Base-by-base conservation (phyloP, 2,329 filamentous ascomycete genomes). In the Trichoderma simmonsii region DNA sequence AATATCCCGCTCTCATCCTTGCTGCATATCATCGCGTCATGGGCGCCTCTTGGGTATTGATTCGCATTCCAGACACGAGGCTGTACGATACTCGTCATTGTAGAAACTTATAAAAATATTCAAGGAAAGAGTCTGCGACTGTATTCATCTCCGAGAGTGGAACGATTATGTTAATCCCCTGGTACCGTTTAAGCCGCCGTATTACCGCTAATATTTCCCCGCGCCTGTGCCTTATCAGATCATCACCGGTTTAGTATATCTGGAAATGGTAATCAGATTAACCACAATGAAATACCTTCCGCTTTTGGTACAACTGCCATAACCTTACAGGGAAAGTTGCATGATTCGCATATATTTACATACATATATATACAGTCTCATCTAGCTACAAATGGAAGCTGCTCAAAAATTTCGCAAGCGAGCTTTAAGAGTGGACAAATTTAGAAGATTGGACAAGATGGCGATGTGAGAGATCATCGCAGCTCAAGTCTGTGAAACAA, bases 311-410 rank as follows among this genome's bases (percentile, higher is more conserved):
- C 26, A 34, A 48, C 4, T 48, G 4, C 30, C 7, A 34, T 18
- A 48, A 15, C 24, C 6, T 7, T 32, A 34, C 36, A 26, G 48
- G 18, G n/a, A 51, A 15, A 7, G 24, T 7, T 60, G 65, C 32
- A 60, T 68, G 56, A 28, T 48, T 36, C 36, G 34, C 65, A 48
- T 60, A 15, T 21, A 30, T 26, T 2, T n/a, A n/a, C 14, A 18
- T 12, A 60, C 24, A 21, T 15, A 8, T n/a, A n/a, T 21, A 2
- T 26, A 30, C 28, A 59, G 18, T 48, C 18, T 32, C 12, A 6
- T 60, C 36, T 68, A 68, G 26, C 65, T 68, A 14, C 32, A 68
- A 43, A 34, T 34, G 56, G 65, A 68, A 68, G 65, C 56, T 68
- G 26, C 36, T 32, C 34, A 51, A 51, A 28, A 11, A 24, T 18